These are phyloP conservation scores for Penicillium sp. DNA, from an alignment of 2,329 filamentous ascomycete species.

Conservation along the genomic window DNA sequence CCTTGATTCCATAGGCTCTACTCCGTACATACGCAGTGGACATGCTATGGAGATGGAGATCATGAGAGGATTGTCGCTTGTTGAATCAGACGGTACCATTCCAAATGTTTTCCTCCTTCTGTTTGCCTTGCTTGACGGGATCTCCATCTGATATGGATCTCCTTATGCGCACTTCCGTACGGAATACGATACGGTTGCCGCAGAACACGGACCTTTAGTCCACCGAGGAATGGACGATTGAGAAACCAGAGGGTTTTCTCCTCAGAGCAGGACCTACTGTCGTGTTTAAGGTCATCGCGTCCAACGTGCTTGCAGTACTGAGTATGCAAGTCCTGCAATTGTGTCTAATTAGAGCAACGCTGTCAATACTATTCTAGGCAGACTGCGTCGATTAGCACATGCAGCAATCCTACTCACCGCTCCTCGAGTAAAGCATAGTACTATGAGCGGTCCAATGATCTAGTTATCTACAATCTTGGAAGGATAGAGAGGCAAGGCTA, in stretches of 20 bases:
- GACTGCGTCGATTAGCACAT: slow-evolving; percentile 2
- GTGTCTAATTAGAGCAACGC: not conserved
- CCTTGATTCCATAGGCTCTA: not conserved
- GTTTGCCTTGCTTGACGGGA: not conserved
- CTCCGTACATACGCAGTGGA: too few species aligned
- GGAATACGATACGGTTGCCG: not conserved
- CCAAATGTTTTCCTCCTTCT: not conserved
- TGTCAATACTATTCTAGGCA: not conserved
- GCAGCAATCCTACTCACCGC: slow-evolving; percentile 2
- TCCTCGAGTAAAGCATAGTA: not conserved
- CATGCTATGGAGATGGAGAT: too few species aligned
- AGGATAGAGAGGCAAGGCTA: not conserved
- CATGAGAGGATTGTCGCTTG: not conserved
- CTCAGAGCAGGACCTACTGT: not conserved
- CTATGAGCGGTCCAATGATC: not conserved
- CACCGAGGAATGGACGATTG: not conserved
- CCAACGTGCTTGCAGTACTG: not conserved
- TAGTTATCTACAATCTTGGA: not conserved
- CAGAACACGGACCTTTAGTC: not conserved
- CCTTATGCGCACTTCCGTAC: too few species aligned
- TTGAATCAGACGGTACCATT: not conserved
- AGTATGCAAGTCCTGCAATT: not conserved
- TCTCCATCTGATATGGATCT: not conserved
- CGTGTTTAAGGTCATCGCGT: not conserved
- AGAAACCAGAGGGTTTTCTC: not conserved